These are phyloP conservation scores for Vaccinium vitisidaea DNA, from an alignment of 148 eudicot genomes.

Conservation along the genomic window DNA sequence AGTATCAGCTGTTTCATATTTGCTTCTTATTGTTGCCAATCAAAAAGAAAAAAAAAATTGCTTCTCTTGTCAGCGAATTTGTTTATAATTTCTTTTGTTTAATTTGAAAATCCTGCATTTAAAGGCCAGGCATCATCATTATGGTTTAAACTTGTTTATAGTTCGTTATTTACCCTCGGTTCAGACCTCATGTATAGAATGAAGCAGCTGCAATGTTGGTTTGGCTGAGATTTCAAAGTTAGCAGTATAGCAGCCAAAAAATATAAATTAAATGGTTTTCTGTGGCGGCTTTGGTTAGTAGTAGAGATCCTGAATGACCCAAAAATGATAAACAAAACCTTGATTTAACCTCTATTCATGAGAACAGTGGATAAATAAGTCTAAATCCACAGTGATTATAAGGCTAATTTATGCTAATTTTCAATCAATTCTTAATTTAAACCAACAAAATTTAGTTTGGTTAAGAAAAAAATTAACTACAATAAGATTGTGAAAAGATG, in stretches of 20 bases:
- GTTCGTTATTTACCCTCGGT: not conserved
- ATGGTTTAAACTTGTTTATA: not conserved
- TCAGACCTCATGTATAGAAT: not conserved
- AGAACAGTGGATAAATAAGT: not conserved
- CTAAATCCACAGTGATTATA: not conserved
- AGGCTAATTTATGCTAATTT: not conserved
- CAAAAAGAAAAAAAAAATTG: too few species aligned
- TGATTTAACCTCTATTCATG: not conserved
- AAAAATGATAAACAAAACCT: not conserved
- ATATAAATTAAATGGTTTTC: not conserved
- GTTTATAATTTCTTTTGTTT: not conserved
- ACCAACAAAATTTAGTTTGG: not conserved
- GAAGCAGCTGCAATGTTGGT: not conserved
- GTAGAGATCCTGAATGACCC: not conserved
- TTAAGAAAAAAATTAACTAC: not conserved
- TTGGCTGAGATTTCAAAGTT: not conserved
- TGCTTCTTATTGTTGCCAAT: not conserved
- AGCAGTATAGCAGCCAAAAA: not conserved
- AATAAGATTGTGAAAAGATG: not conserved
- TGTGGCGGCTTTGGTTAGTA: not conserved
- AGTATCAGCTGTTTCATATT: not conserved
- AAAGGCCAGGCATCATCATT: not conserved
- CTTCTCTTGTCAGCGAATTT: not conserved
- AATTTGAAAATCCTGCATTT: not conserved
- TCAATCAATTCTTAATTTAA: not conserved